Conservation (phyloP, 345 rosid genomes). For the Syzygium aqueum region DNA sequence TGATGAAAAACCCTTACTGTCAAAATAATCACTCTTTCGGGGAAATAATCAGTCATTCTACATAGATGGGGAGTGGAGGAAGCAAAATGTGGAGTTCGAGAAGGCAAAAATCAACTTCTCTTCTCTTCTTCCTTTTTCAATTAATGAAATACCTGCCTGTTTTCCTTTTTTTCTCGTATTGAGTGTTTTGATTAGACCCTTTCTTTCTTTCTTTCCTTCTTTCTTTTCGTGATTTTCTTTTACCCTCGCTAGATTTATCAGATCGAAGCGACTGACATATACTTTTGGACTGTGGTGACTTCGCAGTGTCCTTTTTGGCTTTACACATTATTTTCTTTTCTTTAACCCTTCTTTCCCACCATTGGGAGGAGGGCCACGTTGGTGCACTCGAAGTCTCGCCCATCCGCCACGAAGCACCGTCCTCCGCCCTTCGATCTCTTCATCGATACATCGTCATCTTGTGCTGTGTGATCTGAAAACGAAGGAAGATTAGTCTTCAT, state of each 20-base stretch:
- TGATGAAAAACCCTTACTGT: background rate
- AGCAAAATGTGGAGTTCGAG: background rate
- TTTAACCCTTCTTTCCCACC: background rate
- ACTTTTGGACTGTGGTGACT: background rate
- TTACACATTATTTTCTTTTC: background rate
- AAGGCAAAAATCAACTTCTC: background rate
- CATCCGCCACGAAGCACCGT: background rate
- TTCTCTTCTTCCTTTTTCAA: background rate
- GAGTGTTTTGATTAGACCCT: slow-evolving; percentile 1
- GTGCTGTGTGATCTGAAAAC: background rate
- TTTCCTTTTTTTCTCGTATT: background rate
- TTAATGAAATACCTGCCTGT: background rate
- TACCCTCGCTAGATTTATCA: background rate
- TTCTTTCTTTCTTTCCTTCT: background rate
- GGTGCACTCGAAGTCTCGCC: background rate
- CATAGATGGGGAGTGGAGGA: background rate
- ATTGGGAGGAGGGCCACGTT: background rate
- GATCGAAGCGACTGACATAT: background rate
- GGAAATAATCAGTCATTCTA: background rate
- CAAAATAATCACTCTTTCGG: background rate
- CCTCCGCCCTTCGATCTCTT: background rate
- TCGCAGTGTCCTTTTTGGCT: background rate
- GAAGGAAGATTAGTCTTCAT: background rate
- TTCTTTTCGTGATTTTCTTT: background rate
- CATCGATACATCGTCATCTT: background rate